Conservation (phyloP, 1,139 yeast genomes). For the Pichia sp. region DNA sequence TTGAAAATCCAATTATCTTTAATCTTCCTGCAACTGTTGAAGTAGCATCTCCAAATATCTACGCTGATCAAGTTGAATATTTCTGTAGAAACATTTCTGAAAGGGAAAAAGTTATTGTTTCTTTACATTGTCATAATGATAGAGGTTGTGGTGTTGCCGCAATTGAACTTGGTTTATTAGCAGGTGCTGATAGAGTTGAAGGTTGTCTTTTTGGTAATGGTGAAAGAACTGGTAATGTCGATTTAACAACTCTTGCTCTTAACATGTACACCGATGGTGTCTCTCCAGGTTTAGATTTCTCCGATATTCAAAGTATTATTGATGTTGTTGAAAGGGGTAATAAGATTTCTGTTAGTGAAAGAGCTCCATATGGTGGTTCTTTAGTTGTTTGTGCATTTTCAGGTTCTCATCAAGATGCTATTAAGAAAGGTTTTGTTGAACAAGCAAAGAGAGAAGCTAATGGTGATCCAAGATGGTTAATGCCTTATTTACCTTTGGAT, state of each 20-base stretch:
- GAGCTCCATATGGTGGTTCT: slow-evolving; percentile 97
- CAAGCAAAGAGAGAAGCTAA: slow-evolving; percentile 22
- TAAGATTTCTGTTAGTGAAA: slow-evolving; percentile 85
- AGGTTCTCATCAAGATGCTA: slow-evolving; percentile 97
- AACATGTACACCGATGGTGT: slow-evolving; percentile 94
- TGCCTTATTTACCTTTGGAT: slow-evolving; percentile 94
- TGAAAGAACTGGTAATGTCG: slow-evolving; percentile 98
- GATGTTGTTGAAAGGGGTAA: slow-evolving; percentile 89
- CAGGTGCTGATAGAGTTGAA: slow-evolving; percentile 97
- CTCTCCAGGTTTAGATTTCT: slow-evolving; percentile 77
- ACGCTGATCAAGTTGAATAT: slow-evolving; percentile 95
- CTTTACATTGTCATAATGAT: slow-evolving; percentile 94
- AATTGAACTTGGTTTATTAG: slow-evolving; percentile 86
- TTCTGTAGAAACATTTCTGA: slow-evolving; percentile 72
- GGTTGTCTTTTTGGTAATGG: slow-evolving; percentile 98
- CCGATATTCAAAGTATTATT: slow-evolving; percentile 69
- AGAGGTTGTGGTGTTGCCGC: slow-evolving; percentile 99
- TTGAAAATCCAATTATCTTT: slow-evolving; percentile 80
- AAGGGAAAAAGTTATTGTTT: slow-evolving; percentile 80
- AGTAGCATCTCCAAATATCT: slow-evolving; percentile 87
- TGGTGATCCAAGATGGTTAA: slow-evolving; percentile 54
- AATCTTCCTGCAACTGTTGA: slow-evolving; percentile 99
- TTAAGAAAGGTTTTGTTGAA: slow-evolving; percentile 75
- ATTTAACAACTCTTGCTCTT: slow-evolving; percentile 84
- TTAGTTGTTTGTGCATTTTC: slow-evolving; percentile 94